Conservation (phyloP, 768 basidiomycete species). For the Boletus coccyginus region DNA sequence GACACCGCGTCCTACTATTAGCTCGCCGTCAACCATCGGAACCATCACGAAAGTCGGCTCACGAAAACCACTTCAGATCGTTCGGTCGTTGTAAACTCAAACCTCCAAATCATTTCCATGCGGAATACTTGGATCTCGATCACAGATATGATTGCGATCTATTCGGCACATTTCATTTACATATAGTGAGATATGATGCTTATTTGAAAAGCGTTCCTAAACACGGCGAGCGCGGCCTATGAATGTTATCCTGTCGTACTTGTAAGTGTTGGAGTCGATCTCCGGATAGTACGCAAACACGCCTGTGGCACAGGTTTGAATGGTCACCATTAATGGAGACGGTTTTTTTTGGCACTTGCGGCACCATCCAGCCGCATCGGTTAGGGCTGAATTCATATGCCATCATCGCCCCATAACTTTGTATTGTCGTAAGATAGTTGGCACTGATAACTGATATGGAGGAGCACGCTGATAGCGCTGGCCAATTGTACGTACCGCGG, state of each 20-base stretch:
- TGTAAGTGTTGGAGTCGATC: neutral
- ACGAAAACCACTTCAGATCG: constrained; percentile 27
- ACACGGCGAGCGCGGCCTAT: constrained; percentile 16
- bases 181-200: neutral
- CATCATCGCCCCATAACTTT: constrained; percentile 30
- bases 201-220: constrained; percentile 28
- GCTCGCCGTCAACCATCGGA: constrained; percentile 32
- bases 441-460: neutral
- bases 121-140: constrained; percentile 57
- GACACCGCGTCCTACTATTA: constrained; percentile 19
- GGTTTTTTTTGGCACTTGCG: constrained; percentile 10
- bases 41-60: constrained; percentile 30
- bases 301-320: constrained; percentile 21
- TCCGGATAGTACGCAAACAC: neutral
- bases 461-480: neutral
- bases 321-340: constrained; percentile 22
- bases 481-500: constrained; percentile 51
- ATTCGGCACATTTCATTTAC: neutral
- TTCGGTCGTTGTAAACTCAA: constrained; percentile 44
- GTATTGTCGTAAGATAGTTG: constrained; percentile 11
- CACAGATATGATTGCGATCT: constrained; percentile 10
- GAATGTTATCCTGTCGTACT: constrained; percentile 25
- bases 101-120: constrained; percentile 49
- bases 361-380: constrained; percentile 19
- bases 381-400: constrained; percentile 29